These are phyloP conservation scores for Podaxis sp. DNA, from an alignment of 768 basidiomycete species.

Conservation along the genomic window DNA sequence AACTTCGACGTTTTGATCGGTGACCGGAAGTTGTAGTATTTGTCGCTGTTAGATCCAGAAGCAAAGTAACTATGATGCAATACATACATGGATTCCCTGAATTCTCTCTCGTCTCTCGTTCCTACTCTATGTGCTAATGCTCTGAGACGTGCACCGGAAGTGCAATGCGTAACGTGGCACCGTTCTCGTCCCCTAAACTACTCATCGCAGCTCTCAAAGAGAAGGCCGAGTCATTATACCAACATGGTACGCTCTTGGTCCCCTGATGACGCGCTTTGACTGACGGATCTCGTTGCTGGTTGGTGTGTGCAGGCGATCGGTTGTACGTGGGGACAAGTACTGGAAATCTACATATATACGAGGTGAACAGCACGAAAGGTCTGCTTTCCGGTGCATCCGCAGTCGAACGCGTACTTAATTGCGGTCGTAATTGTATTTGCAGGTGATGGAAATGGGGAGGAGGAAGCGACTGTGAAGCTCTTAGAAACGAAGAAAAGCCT, in stretches of 20 bases:
- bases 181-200: slow-evolving; percentile 32
- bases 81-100: too few relatives aligned
- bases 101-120: background rate
- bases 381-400: background rate
- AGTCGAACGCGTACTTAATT: background rate
- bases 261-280: slow-evolving; percentile 7
- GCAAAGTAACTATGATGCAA: background rate
- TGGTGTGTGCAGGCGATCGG: slow-evolving; percentile 37
- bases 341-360: slow-evolving; percentile 36
- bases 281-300: background rate
- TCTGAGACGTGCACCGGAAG: background rate
- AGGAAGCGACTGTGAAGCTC: slow-evolving; percentile 28
- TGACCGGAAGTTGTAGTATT: background rate
- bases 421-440: slow-evolving; percentile 15
- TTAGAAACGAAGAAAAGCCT: slow-evolving; percentile 68
- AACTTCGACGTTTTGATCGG: background rate
- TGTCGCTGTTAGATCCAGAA: background rate
- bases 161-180: slow-evolving; percentile 29
- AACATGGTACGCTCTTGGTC: slow-evolving; percentile 37
- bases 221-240: slow-evolving; percentile 42
- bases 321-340: slow-evolving; percentile 35
- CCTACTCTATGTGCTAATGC: background rate
- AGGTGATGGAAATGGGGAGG: slow-evolving; percentile 25
- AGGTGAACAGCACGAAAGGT: slow-evolving; percentile 20
- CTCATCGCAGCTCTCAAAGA: slow-evolving; percentile 46